Evolutionary conservation across 31 red algal genomes (phyloP), one percentile per base, ranked within the genome.

Genomic region (Porphyra umbilicalis): DNA sequence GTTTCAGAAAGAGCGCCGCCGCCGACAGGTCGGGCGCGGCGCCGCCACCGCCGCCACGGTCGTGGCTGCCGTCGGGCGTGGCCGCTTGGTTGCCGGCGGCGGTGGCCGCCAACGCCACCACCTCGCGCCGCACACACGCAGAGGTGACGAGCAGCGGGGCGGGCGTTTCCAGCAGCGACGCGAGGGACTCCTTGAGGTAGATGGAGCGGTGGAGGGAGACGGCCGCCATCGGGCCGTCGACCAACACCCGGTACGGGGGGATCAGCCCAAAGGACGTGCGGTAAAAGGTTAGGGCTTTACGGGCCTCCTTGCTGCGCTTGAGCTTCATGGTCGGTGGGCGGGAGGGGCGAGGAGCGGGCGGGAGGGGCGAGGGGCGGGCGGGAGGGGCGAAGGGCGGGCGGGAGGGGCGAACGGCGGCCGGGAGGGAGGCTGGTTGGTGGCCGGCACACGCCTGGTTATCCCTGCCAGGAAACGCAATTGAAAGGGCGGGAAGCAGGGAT

Each of bases 251-350:
- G 84, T 87, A 97, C 0, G 94, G 94, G 34, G 83, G 68, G 36
- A 33, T 2, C 31, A 88, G 76, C 18, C 76, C 83, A 76, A 88
- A 97, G 79, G 92, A 86, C 79, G 89, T 81, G 40, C 94, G 87
- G 81, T 92, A 92, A 75, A 87, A 92, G 29, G 88, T 33, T 13
- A 97, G 80, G 18, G 88, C 39, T 83, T 95, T 95, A 15, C 86
- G 78, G 32, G 83, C 40, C 75, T 76, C 71, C 36, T 80, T 92
- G 71, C 81, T 32, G 33, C 36, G 36, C 78, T 79, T 79, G 35
- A 35, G 78, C 35, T 35, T 30, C 78, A 79, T 79, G 10, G 33
- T n/a, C 37, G 25, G 35, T 34, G 76, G 44, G 44, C 15, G 44
- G 44, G 44, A 20, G 44, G 13, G 8, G 44, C 44, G 44, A 2